Evolutionary conservation across 352 stramenopile species (phyloP), one percentile per base, ranked within the genome.

Genomic region (Phytophthora rubi): DNA sequence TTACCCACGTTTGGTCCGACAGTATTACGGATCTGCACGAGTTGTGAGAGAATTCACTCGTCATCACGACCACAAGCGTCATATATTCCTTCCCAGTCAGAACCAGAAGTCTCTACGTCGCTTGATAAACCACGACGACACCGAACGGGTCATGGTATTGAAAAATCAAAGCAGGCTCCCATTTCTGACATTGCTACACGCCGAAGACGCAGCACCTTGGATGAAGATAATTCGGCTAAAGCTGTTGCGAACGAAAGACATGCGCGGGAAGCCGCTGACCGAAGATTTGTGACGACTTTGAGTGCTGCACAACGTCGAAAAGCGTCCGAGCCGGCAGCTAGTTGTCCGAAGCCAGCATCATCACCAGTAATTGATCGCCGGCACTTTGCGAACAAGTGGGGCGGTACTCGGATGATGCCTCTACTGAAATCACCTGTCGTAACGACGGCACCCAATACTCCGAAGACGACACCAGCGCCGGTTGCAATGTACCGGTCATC

Each of bases 1-100:
- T 53, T 94, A 23, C 88, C 85, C 0, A 85, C 79, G 7, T 76
- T 88, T n/a, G 88, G 88, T 0, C 79, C 80, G 7, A 92, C 83
- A 30, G 70, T 79, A n/a, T 48, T 93, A 23, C 82, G 85, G 12
- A 88, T 95, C 47, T 95, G 88, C 57, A 81, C 75, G 32, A 39
- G 76, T 28, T 95, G 88, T 62, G 77, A 91, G 15, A 12, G 63
- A 68, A 33, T 52, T 16, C 53, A 72, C 23, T 47, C 61, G 3
- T 59, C 55, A 3, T 60, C 60, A 39, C 55, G 30, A 5, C 35
- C 59, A 73, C 69, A 82, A 39, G 37, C 59, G 9, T 60, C 67
- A 0, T 52, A 51, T 26, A 49, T 48, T 0, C 47, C 57, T 6
- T 39, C 62, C 53, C 55, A 32, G 18, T 67, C 68, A 12, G 69